phyloP scores from a whole-genome alignment of 2,329 filamentous ascomycete species.

The Pseudopithomyces chartarum region DNA sequence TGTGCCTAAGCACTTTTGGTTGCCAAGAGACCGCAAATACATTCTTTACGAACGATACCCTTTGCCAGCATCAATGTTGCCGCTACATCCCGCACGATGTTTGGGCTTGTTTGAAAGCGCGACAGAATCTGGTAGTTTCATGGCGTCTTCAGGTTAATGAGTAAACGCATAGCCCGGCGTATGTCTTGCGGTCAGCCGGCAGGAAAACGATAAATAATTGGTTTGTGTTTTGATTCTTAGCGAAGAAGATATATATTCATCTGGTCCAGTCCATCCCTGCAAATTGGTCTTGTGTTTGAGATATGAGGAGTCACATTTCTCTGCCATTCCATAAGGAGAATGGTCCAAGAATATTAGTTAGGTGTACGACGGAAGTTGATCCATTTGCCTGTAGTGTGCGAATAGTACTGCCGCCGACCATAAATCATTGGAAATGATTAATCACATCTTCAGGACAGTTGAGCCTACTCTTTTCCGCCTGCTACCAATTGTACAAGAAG shows the following conservation, averaged over 20 bases:
- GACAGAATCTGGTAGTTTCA: neutral
- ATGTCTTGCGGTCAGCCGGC: neutral
- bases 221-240: neutral
- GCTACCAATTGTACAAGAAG: constrained; percentile 53
- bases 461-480: constrained; percentile 39
- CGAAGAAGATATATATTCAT: neutral
- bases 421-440: neutral
- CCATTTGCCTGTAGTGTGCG: neutral
- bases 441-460: neutral
- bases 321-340: neutral
- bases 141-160: neutral
- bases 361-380: neutral
- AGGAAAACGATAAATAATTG: neutral
- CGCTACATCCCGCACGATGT: neutral
- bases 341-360: neutral
- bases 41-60: constrained; percentile 8
- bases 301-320: too few relatives aligned
- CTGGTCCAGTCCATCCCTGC: neutral
- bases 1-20: neutral
- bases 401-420: neutral
- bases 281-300: neutral
- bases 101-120: neutral
- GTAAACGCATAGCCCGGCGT: constrained; percentile 4
- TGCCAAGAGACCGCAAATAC: neutral
- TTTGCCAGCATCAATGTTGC: neutral